Base-by-base conservation (phyloP, 768 basidiomycete genomes). In the Clitopilus passeckerianus region DNA sequence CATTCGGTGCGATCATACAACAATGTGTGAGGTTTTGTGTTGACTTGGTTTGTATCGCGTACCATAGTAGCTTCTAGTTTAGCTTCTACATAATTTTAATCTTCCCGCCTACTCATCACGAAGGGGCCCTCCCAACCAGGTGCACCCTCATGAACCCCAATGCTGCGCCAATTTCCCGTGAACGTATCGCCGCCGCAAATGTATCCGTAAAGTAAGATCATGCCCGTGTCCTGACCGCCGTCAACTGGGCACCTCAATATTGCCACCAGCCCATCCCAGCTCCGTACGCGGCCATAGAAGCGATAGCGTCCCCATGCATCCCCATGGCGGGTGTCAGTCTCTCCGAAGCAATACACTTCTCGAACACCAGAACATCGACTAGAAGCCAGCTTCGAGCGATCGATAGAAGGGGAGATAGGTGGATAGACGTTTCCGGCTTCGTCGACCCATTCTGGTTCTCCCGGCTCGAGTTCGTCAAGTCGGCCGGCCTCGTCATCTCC, bases 151-250 rank as follows among this genome's bases (percentile, higher is more conserved):
- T 82, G 80, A 59, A 67, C 75, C 55, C 67, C 70, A 37, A 78
- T 79, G 64, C 75, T 73, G 52, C 90, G 77, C 90, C 90, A 91
- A 59, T 84, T 86, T 5, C 90, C 90, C 14, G 88, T 86, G 61
- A 91, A 81, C 57, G 80, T 88, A 59, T 80, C 71, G 8, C 80
- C 82, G 0, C 83, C 87, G 6, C 86, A 78, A 50, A 92, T 62
- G 67, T 90, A 91, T 6, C 90, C 90, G 33, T 84, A 87, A 63
- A 91, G 86, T 37, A 91, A 76, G 65, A 74, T 67, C 46, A 50
- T 50, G 20, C 46, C 46, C 46, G 16, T 22, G 20, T 50, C 46
- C 20, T 50, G 15, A 18, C 20, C 46, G 6, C 18, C 15, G 20
- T 10, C 46, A 50, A 55, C 30, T 3, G 24, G 54, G n/a, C 35